phyloP scores from a whole-genome alignment of 2,329 filamentous ascomycete genomes.

The Emergomyces pasteurianus region DNA sequence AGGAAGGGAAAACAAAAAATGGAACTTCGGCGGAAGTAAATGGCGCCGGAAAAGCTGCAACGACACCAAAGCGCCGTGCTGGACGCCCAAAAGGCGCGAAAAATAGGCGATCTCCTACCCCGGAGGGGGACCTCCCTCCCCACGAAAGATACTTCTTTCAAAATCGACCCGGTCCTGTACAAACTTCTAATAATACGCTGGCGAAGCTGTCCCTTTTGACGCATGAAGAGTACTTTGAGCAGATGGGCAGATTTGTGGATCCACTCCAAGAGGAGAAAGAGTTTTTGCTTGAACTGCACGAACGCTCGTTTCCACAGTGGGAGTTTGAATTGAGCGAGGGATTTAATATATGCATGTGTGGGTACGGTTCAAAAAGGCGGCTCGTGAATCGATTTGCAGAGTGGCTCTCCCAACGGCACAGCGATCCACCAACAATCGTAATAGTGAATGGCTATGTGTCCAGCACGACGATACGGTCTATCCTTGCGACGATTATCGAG shows the following conservation, averaged over 20 bases:
- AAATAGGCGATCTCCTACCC: slow-evolving; percentile 60
- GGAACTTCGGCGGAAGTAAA: slow-evolving; percentile 14
- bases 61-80: slow-evolving; percentile 17
- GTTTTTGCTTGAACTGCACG: slow-evolving; percentile 63
- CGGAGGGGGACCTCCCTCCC: slow-evolving; percentile 67
- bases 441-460: slow-evolving; percentile 71
- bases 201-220: slow-evolving; percentile 63
- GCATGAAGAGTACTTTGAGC: slow-evolving; percentile 80
- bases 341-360: slow-evolving; percentile 84
- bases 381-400: slow-evolving; percentile 66
- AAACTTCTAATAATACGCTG: slow-evolving; percentile 80
- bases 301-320: slow-evolving; percentile 82
- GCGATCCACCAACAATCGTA: slow-evolving; percentile 47
- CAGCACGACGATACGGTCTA: slow-evolving; percentile 33
- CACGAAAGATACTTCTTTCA: slow-evolving; percentile 93
- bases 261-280: slow-evolving; percentile 58
- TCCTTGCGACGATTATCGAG: slow-evolving; percentile 49
- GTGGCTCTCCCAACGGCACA: slow-evolving; percentile 45
- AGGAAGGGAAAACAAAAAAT: slow-evolving; percentile 13
- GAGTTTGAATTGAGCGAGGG: slow-evolving; percentile 74
- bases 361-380: slow-evolving; percentile 76
- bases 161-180: slow-evolving; percentile 66
- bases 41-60: slow-evolving; percentile 15
- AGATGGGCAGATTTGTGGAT: slow-evolving; percentile 53
- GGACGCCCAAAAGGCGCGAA: slow-evolving; percentile 42